Evolutionary conservation across 345 rosid genomes (phyloP).

Genomic region (Barbarea vulgaris): DNA sequence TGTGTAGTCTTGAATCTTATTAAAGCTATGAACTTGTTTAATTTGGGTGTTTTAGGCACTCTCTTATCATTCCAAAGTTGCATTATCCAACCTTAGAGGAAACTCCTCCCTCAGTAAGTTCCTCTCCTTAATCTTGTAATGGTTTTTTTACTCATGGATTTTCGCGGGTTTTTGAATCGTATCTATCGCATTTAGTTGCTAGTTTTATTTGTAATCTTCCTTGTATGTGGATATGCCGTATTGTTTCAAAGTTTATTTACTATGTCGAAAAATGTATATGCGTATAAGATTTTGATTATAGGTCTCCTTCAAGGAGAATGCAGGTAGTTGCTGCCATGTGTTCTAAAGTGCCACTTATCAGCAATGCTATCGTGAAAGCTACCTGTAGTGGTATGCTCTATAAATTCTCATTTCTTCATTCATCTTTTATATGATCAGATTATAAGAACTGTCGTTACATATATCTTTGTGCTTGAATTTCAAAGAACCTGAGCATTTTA

Average conservation of each 20-base stretch:
- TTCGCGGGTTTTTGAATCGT: not conserved
- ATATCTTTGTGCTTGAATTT: not conserved
- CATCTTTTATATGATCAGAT: not conserved
- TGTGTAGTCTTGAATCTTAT: not conserved
- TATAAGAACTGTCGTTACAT: not conserved
- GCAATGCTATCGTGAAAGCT: conserved; percentile 84
- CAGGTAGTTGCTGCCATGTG: conserved; percentile 98
- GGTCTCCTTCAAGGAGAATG: conserved; percentile 43
- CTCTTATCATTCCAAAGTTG: conserved; percentile 85
- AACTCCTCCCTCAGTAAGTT: conserved; percentile 94
- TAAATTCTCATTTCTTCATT: not conserved
- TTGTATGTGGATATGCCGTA: not conserved
- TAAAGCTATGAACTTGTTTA: not conserved
- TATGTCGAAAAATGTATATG: not conserved
- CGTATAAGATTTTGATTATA: conserved; percentile 38
- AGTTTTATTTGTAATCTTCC: not conserved
- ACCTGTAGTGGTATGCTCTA: conserved; percentile 63
- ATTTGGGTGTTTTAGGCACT: conserved; percentile 63
- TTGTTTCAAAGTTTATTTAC: conserved; percentile 6
- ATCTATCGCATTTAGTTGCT: not conserved
- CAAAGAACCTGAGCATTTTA: not conserved
- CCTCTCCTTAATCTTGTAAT: conserved; percentile 13
- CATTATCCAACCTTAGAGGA: conserved; percentile 78
- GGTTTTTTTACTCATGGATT: not conserved
- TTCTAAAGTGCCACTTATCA: conserved; percentile 83